Evolutionary conservation across 1,139 yeast genomes (phyloP).

Genomic region (Meyerozyma smithsonii): DNA sequence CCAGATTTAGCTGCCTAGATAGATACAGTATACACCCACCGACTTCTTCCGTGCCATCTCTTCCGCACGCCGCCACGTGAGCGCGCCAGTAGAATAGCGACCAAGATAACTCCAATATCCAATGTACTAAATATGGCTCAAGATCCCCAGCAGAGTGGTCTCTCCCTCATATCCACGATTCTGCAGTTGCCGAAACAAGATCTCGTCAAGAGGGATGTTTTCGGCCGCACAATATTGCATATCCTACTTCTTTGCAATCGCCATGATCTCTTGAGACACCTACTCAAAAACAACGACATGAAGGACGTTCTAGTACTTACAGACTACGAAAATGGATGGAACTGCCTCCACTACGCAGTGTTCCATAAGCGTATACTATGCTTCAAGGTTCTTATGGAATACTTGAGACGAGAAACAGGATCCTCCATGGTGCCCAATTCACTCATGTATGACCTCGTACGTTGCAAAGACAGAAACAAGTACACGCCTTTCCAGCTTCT

Average conservation of each 20-base stretch:
- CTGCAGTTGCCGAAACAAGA: conserved; percentile 36
- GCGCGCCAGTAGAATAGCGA: neutral
- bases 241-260: conserved; percentile 51
- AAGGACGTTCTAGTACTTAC: conserved; percentile 32
- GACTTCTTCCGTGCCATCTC: neutral
- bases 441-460: conserved; percentile 34
- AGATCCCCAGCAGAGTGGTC: conserved; percentile 2
- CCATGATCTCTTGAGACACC: conserved; percentile 37
- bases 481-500: conserved; percentile 59
- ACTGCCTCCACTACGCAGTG: conserved; percentile 68
- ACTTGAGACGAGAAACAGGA: conserved; percentile 16
- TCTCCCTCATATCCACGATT: conserved; percentile 10
- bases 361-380: conserved; percentile 55
- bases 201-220: conserved; percentile 54
- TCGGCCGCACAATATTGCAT: conserved; percentile 70
- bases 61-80: neutral
- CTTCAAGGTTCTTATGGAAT: conserved; percentile 46
- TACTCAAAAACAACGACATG: conserved; percentile 44
- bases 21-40: too few relatives aligned
- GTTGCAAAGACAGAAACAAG: conserved; percentile 63
- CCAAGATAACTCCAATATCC: neutral
- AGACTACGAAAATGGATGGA: conserved; percentile 83
- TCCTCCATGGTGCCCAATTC: conserved; percentile 16
- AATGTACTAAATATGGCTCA: conserved; percentile 3
- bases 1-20: conserved; percentile 16